phyloP scores from a whole-genome alignment of 2,329 filamentous ascomycete genomes.

The Verticillium albo-atrum region DNA sequence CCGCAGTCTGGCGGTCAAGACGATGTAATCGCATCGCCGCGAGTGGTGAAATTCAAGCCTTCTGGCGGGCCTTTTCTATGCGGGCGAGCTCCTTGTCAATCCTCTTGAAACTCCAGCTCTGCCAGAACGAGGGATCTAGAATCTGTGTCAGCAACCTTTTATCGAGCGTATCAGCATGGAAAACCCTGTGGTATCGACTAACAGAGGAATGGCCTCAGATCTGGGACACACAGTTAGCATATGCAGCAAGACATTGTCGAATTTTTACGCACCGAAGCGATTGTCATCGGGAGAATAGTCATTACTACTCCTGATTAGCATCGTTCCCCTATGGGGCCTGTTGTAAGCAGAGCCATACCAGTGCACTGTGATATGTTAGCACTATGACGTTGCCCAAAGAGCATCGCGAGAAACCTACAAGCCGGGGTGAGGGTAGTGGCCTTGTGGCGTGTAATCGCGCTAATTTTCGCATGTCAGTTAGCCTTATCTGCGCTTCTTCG shows the following conservation, averaged over 20 bases:
- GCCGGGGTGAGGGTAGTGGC: constrained; percentile 10
- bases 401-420: background rate
- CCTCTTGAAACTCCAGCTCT: constrained; percentile 31
- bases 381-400: background rate
- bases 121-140: constrained; percentile 26
- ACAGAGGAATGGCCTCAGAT: constrained; percentile 17
- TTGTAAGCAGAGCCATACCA: background rate
- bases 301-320: constrained; percentile 4
- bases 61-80: constrained; percentile 20
- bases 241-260: background rate
- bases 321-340: background rate
- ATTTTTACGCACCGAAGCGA: constrained; percentile 15
- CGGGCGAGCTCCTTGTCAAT: constrained; percentile 31
- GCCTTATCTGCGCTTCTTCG: background rate
- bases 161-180: constrained; percentile 6
- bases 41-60: too few relatives aligned
- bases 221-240: constrained; percentile 2
- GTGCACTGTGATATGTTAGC: background rate
- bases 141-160: background rate
- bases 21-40: too few relatives aligned
- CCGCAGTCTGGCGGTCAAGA: too few relatives aligned
- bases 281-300: constrained; percentile 21
- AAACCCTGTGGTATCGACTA: constrained; percentile 7
- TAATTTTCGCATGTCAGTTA: background rate
- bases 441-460: constrained; percentile 8